Base-by-base conservation (phyloP, 768 basidiomycete species). In the Tylopilus intermedius region DNA sequence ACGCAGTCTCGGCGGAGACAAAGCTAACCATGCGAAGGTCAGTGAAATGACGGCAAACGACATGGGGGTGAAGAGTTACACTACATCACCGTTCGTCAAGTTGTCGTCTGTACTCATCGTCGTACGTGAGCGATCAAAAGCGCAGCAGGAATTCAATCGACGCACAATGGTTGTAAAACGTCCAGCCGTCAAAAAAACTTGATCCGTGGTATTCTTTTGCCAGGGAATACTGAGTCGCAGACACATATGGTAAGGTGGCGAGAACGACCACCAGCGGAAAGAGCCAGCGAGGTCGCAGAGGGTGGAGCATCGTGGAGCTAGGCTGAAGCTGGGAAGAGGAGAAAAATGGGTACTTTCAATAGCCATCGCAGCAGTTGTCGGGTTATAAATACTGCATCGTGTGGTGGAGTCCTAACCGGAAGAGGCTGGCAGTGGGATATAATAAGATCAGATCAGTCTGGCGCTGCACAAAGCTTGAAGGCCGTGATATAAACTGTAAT, bases 151-250 rank as follows among this genome's bases (percentile, higher is more conserved):
- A 24, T 24, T 24, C 24, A 3, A 24, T 14, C 35, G 24, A 71
- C 78, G 52, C 56, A 80, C 83, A 79, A 55, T 79, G 56, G 45
- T 78, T 72, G 55, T 80, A 87, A 62, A 82, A 86, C n/a, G 72
- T 69, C 85, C 85, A 88, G 10, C 74, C 76, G 49, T 87, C 70
- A 57, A 88, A 88, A 66, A 88, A 88, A 6, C 64, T 73, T n/a
- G 74, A 62, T 1, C 86, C 85, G 4, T 76, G 61, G 66, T 83
- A 86, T 50, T 79, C 76, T 59, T 77, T 77, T 22, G 77, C 75
- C 45, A 84, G 65, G 49, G 75, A 66, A 67, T 87, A 84, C 27
- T 66, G 62, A n/a, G 71, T 64, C 3, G 65, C 71, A 21, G 61
- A 62, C 18, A 29, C 57, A 24, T 21, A 35, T 9, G 56, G 60